Evolutionary conservation across 371 early-diverging fungal species (phyloP).

Genomic region (Circinella minor): DNA sequence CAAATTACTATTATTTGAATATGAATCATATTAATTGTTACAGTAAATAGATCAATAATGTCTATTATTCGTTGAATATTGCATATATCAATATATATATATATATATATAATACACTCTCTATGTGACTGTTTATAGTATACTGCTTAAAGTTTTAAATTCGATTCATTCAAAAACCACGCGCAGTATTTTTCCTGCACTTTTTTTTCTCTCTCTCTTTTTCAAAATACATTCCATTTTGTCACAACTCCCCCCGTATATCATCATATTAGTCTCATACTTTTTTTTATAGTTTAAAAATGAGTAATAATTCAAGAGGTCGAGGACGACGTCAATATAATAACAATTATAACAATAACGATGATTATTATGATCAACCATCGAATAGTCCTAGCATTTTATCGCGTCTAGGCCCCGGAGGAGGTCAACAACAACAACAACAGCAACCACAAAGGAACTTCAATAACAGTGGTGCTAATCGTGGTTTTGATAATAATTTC

Average conservation of each 20-base stretch:
- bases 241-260: too few relatives aligned
- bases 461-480: constrained; percentile 1
- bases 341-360: constrained; percentile 14
- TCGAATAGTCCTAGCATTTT: constrained; percentile 26
- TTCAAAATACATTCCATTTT: too few relatives aligned
- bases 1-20: too few relatives aligned
- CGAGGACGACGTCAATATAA: constrained; percentile 26
- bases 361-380: constrained; percentile 6
- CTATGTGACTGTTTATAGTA: too few relatives aligned
- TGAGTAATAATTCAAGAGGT: constrained; percentile 3
- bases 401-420: constrained; percentile 38
- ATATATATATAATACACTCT: too few relatives aligned
- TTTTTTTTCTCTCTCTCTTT: background rate
- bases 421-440: background rate
- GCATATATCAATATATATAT: too few relatives aligned
- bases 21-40: too few relatives aligned
- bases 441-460: background rate
- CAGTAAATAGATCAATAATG: too few relatives aligned
- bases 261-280: background rate
- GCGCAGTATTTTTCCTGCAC: background rate
- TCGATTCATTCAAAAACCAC: background rate
- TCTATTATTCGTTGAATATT: too few relatives aligned
- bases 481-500: background rate
- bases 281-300: background rate
- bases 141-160: too few relatives aligned